Evolutionary conservation across 345 rosid species (phyloP).

Genomic region (Populus alba): DNA sequence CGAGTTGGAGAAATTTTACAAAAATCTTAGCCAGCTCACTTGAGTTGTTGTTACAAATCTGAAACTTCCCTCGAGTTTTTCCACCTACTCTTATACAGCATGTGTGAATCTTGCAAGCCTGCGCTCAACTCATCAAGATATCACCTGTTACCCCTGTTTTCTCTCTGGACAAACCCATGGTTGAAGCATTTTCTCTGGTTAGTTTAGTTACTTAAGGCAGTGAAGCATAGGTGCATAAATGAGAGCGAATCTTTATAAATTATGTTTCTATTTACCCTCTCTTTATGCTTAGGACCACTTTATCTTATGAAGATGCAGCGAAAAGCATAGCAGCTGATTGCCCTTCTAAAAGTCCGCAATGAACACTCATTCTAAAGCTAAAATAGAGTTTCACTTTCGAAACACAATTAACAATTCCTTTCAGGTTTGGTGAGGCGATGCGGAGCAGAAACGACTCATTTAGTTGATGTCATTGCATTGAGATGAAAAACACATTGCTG

Average conservation of each 20-base stretch:
- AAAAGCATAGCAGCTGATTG: background rate
- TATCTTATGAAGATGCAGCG: background rate
- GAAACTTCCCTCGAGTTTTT: no score
- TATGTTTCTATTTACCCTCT: background rate
- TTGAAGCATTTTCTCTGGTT: background rate
- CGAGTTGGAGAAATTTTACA: background rate
- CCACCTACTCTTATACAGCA: background rate
- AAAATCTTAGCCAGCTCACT: background rate
- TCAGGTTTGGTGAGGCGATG: slow-evolving; percentile 13
- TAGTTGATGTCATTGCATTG: background rate
- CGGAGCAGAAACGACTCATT: background rate
- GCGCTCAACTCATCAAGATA: background rate
- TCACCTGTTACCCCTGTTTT: background rate
- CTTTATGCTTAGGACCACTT: background rate
- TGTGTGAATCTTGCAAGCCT: background rate
- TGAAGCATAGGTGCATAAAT: background rate
- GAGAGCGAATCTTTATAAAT: background rate
- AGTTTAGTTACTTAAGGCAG: background rate
- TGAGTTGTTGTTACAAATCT: no score
- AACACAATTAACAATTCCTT: background rate
- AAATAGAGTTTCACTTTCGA: background rate
- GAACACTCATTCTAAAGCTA: background rate
- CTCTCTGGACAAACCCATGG: background rate
- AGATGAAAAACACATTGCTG: background rate
- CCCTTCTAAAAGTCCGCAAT: background rate